Conservation (phyloP, 495 filamentous ascomycete genomes). For the Lasiosphaeria hispida region DNA sequence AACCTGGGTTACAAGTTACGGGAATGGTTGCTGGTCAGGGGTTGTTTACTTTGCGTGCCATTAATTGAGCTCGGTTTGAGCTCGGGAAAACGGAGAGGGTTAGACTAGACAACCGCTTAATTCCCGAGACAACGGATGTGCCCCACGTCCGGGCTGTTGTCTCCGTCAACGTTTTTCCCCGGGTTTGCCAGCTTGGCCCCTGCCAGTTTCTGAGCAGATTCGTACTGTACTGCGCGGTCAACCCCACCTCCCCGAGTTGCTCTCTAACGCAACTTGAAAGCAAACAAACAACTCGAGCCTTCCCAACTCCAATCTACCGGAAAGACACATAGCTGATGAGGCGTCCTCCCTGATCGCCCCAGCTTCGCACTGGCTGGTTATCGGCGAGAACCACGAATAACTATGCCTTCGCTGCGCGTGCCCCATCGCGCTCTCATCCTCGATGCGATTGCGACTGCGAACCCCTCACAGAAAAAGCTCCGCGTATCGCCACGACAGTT, state of each 20-base stretch:
- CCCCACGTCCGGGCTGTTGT: no score
- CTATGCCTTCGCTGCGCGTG: slow-evolving; percentile 24
- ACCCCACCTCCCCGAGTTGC: slow-evolving; percentile 1
- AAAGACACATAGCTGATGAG: slow-evolving; percentile 22
- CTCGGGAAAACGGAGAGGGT: slow-evolving; percentile 1
- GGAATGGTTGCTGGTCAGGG: no score
- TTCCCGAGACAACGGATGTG: slow-evolving; percentile 7
- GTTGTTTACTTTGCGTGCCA: neutral
- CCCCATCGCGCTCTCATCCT: slow-evolving; percentile 15
- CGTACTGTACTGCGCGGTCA: no score
- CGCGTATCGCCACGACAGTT: neutral
- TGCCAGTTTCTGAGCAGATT: no score
- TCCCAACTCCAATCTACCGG: no score
- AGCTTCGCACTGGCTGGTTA: slow-evolving; percentile 30
- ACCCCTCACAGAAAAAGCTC: neutral
- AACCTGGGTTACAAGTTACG: no score
- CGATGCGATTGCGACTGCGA: neutral
- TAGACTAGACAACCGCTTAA: no score
- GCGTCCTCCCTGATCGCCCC: slow-evolving; percentile 23
- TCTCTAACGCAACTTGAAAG: neutral
- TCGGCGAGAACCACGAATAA: slow-evolving; percentile 14
- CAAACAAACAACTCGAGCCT: neutral
- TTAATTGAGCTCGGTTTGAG: neutral
- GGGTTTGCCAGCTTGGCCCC: no score
- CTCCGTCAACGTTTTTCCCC: no score